phyloP scores from a whole-genome alignment of 208 protist species.

The Blastocrithidia nonstop region DNA sequence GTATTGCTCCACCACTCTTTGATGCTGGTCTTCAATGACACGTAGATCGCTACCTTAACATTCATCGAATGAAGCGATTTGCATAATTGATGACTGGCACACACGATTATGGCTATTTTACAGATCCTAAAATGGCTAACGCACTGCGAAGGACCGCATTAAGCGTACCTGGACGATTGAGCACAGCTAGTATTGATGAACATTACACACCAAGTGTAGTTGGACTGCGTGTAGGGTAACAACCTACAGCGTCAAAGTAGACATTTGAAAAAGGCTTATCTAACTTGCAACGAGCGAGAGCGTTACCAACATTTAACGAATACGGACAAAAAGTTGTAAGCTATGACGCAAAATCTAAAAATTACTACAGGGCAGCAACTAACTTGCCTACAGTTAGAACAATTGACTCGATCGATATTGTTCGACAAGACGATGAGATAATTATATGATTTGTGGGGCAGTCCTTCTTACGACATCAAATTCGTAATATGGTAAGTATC shows the following conservation, averaged over 20 bases:
- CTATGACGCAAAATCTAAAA: conserved; percentile 35
- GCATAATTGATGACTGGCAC: conserved; percentile 55
- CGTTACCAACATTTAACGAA: conserved; percentile 72
- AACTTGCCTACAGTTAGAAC: conserved; percentile 75
- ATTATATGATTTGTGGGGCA: conserved; percentile 74
- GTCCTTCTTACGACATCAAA: conserved; percentile 77
- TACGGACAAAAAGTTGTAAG: conserved; percentile 54
- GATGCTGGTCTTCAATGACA: conserved; percentile 79
- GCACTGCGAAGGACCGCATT: conserved; percentile 31
- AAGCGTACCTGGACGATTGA: conserved; percentile 7
- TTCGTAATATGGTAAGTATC: conserved; percentile 76
- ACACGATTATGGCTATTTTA: conserved; percentile 71
- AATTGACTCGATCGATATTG: conserved; percentile 61
- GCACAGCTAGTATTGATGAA: conserved; percentile 23
- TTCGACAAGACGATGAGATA: conserved; percentile 80
- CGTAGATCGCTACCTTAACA: conserved; percentile 71
- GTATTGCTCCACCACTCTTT: conserved; percentile 74
- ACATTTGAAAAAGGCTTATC: conserved; percentile 31
- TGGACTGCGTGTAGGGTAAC: conserved; percentile 10
- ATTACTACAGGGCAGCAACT: conserved; percentile 45
- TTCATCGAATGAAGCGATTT: conserved; percentile 67
- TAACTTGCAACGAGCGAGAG: conserved; percentile 45
- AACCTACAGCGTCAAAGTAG: conserved; percentile 40
- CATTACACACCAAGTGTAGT: conserved; percentile 23
- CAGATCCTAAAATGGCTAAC: conserved; percentile 77